phyloP scores from a whole-genome alignment of 306 rosid species.

The Cicer yamashitae region DNA sequence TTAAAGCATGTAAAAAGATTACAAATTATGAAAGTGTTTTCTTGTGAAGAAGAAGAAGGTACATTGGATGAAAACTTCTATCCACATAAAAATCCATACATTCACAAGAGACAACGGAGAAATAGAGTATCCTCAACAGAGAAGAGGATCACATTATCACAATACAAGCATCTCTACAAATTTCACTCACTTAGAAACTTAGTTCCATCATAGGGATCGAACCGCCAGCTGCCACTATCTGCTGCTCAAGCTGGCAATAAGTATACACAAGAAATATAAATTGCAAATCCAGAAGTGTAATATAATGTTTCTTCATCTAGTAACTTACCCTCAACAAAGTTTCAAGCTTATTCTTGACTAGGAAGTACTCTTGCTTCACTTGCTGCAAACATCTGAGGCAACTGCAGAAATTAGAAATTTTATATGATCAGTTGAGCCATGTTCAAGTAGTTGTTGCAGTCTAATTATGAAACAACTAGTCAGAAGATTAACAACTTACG shows the following conservation, averaged over 20 bases:
- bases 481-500: constrained; percentile 62
- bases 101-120: constrained; percentile 50
- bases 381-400: constrained; percentile 86
- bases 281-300: neutral
- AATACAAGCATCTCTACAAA: constrained; percentile 56
- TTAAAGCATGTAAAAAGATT: constrained; percentile 43
- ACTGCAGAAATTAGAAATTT: constrained; percentile 55
- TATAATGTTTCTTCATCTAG: constrained; percentile 12
- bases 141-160: constrained; percentile 49
- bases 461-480: constrained; percentile 8
- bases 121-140: constrained; percentile 50
- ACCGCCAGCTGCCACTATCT: constrained; percentile 93
- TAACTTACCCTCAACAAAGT: constrained; percentile 83
- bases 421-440: constrained; percentile 1
- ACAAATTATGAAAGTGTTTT: constrained; percentile 38
- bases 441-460: neutral
- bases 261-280: constrained; percentile 29
- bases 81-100: constrained; percentile 55
- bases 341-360: constrained; percentile 89
- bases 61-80: constrained; percentile 44
- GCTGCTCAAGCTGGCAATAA: constrained; percentile 88
- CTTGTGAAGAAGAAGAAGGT: constrained; percentile 39
- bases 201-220: constrained; percentile 73
- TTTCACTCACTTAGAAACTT: constrained; percentile 56
- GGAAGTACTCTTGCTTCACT: constrained; percentile 81